Percentiles rank a stretch among this genome's conserved stretches.
phyloP scores from a whole-genome alignment of 106 monocot genomes.

The Dendrobium huoshanense region DNA sequence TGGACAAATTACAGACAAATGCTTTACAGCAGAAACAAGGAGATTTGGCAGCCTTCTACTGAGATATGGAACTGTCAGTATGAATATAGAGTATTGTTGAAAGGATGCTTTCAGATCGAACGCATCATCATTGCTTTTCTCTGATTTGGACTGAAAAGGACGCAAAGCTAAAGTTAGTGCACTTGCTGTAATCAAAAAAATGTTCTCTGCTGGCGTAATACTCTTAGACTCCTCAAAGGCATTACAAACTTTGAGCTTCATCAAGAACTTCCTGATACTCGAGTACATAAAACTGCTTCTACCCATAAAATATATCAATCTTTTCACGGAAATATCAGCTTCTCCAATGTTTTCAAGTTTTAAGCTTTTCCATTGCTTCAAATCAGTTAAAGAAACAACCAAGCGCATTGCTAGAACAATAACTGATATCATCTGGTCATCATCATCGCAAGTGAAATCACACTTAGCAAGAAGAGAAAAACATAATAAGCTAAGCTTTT shows the following conservation, averaged over 20 bases:
- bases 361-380: slow-evolving; percentile 53
- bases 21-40: slow-evolving; percentile 66
- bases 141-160: slow-evolving; percentile 45
- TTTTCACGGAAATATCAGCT: slow-evolving; percentile 35
- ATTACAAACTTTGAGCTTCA: slow-evolving; percentile 30
- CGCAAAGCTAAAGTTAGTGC: slow-evolving; percentile 76
- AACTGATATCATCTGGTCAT: slow-evolving; percentile 31
- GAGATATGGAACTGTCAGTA: slow-evolving; percentile 82
- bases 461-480: slow-evolving; percentile 61
- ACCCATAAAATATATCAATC: slow-evolving; percentile 53
- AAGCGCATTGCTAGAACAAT: slow-evolving; percentile 54
- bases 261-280: slow-evolving; percentile 51
- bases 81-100: slow-evolving; percentile 43
- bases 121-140: slow-evolving; percentile 9
- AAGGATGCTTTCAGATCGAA: slow-evolving; percentile 33
- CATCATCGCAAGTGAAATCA: slow-evolving; percentile 27
- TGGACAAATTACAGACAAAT: slow-evolving; percentile 49
- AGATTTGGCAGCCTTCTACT: slow-evolving; percentile 54
- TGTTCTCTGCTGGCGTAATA: slow-evolving; percentile 21
- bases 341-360: slow-evolving; percentile 31
- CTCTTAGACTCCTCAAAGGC: slow-evolving; percentile 16
- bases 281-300: slow-evolving; percentile 36
- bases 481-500: slow-evolving; percentile 60
- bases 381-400: slow-evolving; percentile 68
- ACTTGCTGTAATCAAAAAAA: slow-evolving; percentile 74